These are phyloP conservation scores for Aspergillus tanneri DNA, from an alignment of 2,329 filamentous ascomycete genomes.

Conservation along the genomic window DNA sequence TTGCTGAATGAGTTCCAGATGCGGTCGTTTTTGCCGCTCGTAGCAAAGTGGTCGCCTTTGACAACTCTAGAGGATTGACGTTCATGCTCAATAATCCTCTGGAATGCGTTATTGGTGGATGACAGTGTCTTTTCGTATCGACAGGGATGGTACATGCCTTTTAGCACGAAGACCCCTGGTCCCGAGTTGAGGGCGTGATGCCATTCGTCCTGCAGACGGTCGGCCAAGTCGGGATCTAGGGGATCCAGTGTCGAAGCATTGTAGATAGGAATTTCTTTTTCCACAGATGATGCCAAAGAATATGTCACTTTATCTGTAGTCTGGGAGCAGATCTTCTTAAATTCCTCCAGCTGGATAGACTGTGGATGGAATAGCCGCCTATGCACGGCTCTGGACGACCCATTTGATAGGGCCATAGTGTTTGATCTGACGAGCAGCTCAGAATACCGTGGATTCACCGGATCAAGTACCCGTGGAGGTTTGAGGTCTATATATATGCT, in stretches of 20 bases:
- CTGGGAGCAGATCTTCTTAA: conserved; percentile 48
- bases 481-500: not conserved
- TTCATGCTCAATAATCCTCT: conserved; percentile 51
- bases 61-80: conserved; percentile 26
- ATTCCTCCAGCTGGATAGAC: conserved; percentile 38
- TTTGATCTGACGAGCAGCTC: not conserved
- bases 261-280: conserved; percentile 59
- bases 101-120: conserved; percentile 50
- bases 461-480: too few relatives aligned
- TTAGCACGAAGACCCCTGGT: conserved; percentile 60
- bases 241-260: conserved; percentile 43
- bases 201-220: conserved; percentile 59
- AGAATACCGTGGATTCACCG: too few relatives aligned
- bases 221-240: conserved; percentile 28
- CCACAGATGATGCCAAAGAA: conserved; percentile 48
- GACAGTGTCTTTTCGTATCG: conserved; percentile 40
- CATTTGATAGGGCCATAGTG: conserved; percentile 5
- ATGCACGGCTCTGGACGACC: not conserved
- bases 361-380: conserved; percentile 24
- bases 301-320: conserved; percentile 43
- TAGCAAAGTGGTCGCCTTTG: conserved; percentile 63
- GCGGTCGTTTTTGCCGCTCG: conserved; percentile 56
- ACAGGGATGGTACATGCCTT: conserved; percentile 50
- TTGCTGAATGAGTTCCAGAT: conserved; percentile 69
- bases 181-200: conserved; percentile 57